Percentiles rank a stretch among this genome's conserved stretches.
Evolutionary conservation across 208 protist genomes (phyloP).

Genomic region (Trypanosoma rangeli): DNA sequence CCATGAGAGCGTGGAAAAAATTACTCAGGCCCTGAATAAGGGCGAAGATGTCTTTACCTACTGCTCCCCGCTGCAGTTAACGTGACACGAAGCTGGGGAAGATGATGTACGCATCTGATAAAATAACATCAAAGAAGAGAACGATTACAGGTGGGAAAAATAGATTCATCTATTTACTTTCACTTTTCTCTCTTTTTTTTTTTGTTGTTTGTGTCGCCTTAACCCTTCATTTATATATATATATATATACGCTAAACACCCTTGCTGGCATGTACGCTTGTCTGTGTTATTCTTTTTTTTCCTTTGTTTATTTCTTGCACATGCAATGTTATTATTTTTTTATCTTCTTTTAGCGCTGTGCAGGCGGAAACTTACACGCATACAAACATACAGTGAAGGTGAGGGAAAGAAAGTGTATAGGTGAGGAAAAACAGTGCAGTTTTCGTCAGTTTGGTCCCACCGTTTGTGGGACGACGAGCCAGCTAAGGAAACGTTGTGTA

Average conservation of each 20-base stretch:
- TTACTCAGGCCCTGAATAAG: slow-evolving; percentile 7
- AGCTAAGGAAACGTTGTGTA: background rate
- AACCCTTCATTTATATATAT: background rate
- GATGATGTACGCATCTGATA: background rate
- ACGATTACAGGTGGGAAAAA: background rate
- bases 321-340: too few species aligned
- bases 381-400: background rate
- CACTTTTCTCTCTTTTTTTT: slow-evolving; percentile 13
- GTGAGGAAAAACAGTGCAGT: background rate
- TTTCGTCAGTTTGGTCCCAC: background rate
- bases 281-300: too few species aligned
- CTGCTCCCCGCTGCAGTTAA: background rate
- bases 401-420: background rate
- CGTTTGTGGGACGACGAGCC: background rate
- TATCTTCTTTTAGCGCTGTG: too few species aligned
- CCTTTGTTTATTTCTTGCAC: too few species aligned
- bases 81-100: background rate
- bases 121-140: background rate
- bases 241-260: slow-evolving; percentile 2
- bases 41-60: background rate
- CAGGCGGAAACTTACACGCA: background rate
- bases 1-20: slow-evolving; percentile 11
- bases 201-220: background rate
- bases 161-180: background rate
- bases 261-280: too few species aligned